Percentiles rank a stretch among this genome's conserved stretches.
Conservation (phyloP, 2,329 filamentous ascomycete species). For the Aaosphaeria arxii region DNA sequence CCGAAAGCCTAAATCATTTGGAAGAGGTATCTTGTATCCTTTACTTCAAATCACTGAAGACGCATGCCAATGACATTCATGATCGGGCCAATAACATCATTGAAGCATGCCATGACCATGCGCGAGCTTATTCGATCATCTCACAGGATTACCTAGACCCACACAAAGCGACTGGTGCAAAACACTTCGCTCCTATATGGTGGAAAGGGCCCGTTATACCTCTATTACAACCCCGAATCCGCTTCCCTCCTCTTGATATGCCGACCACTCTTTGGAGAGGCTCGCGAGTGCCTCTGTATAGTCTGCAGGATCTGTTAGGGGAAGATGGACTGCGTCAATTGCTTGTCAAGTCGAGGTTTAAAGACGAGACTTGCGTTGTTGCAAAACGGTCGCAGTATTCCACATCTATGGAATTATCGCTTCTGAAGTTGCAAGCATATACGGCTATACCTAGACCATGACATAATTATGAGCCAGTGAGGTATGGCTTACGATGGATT, state of each 20-base stretch:
- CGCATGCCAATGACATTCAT: constrained; percentile 21
- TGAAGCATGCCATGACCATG: constrained; percentile 20
- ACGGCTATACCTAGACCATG: constrained; percentile 16
- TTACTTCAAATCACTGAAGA: constrained; percentile 20
- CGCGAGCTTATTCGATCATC: constrained; percentile 11
- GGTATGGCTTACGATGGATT: too few species aligned
- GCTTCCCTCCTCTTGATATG: constrained; percentile 29
- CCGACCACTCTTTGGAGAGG: constrained; percentile 27
- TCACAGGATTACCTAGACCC: constrained; percentile 20
- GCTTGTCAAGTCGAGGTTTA: constrained; percentile 18
- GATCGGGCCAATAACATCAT: constrained; percentile 10
- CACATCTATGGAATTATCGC: constrained; percentile 22
- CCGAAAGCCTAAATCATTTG: constrained; percentile 18
- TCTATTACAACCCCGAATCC: constrained; percentile 22
- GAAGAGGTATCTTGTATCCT: constrained; percentile 29
- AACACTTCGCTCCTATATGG: constrained; percentile 24
- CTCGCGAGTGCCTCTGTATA: constrained; percentile 30
- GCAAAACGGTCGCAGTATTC: constrained; percentile 27
- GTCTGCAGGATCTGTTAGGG: constrained; percentile 32
- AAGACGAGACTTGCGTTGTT: constrained; percentile 21
- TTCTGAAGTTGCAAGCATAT: constrained; percentile 33
- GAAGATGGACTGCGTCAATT: constrained; percentile 22
- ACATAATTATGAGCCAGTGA: not conserved
- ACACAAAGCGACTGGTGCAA: constrained; percentile 16
- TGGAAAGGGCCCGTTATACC: constrained; percentile 22